Evolutionary conservation across 1,284 basidiomycete species (phyloP).

Genomic region (Apiotrichum laibachii): DNA sequence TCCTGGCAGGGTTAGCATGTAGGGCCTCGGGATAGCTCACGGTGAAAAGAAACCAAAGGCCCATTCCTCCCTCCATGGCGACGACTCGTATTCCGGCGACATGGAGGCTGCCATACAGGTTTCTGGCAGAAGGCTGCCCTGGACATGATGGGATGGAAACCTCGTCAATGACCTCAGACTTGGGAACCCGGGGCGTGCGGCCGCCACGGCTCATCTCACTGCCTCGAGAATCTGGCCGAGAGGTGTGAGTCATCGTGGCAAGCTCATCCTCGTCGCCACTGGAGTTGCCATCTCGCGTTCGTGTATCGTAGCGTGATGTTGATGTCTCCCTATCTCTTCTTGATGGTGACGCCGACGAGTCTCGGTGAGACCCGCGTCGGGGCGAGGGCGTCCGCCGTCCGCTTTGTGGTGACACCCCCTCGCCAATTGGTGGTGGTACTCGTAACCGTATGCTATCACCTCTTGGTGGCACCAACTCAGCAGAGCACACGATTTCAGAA

Average conservation of each 20-base stretch:
- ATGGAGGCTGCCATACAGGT: slow-evolving; percentile 42
- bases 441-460: background rate
- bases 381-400: background rate
- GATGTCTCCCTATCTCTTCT: background rate
- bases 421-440: background rate
- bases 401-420: background rate
- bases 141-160: background rate
- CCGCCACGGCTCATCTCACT: slow-evolving; percentile 6
- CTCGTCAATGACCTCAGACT: background rate
- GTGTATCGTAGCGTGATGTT: background rate
- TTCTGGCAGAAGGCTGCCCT: slow-evolving; percentile 12
- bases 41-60: slow-evolving; percentile 47
- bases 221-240: slow-evolving; percentile 6
- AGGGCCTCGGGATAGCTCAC: slow-evolving; percentile 22
- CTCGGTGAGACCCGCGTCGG: background rate
- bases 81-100: slow-evolving; percentile 37
- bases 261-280: slow-evolving; percentile 1
- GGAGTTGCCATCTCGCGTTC: background rate
- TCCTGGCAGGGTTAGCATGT: slow-evolving; percentile 27
- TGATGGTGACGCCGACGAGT: background rate
- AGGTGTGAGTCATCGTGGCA: background rate
- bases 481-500: slow-evolving; percentile 29
- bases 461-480: slow-evolving; percentile 17
- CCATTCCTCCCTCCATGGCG: slow-evolving; percentile 35
- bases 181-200: background rate